These are phyloP conservation scores for Ciborinia camelliae DNA, from an alignment of 2,329 filamentous ascomycete species.

Conservation along the genomic window DNA sequence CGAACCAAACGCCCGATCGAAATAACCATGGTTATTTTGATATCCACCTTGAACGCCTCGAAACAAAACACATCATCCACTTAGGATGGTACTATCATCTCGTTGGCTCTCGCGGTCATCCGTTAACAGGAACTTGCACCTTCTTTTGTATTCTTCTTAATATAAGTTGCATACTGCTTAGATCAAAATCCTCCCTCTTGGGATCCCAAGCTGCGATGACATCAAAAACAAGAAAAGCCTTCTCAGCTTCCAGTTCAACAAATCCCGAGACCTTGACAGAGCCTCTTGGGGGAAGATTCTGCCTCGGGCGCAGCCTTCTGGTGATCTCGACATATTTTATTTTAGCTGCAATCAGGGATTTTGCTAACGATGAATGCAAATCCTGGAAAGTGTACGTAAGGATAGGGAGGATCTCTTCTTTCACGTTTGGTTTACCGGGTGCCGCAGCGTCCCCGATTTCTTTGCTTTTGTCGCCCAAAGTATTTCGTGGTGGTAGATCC, in stretches of 20 bases:
- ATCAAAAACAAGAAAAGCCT: conserved; percentile 48
- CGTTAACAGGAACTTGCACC: conserved; percentile 37
- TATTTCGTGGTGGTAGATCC: conserved; percentile 24
- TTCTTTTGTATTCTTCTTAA: conserved; percentile 46
- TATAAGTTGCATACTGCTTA: conserved; percentile 39
- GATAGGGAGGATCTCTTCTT: not conserved
- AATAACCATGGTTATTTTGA: not conserved
- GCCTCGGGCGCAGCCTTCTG: conserved; percentile 47
- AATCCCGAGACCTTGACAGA: conserved; percentile 52
- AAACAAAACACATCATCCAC: not conserved
- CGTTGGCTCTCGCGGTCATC: not conserved
- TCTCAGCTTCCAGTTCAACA: conserved; percentile 50
- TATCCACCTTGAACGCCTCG: not conserved
- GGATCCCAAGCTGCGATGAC: conserved; percentile 55
- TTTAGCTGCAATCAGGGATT: conserved; percentile 33
- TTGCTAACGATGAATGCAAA: conserved; percentile 29
- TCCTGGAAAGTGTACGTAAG: not conserved
- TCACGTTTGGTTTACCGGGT: conserved; percentile 3
- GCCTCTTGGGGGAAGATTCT: conserved; percentile 47
- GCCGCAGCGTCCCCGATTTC: conserved; percentile 20
- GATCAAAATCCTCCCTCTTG: conserved; percentile 44
- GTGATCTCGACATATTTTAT: conserved; percentile 25
- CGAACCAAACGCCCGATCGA: conserved; percentile 2
- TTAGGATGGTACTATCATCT: not conserved
- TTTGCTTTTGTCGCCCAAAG: conserved; percentile 20